phyloP scores from a whole-genome alignment of 2,329 filamentous ascomycete species.

The Arthrobotrys conoides region DNA sequence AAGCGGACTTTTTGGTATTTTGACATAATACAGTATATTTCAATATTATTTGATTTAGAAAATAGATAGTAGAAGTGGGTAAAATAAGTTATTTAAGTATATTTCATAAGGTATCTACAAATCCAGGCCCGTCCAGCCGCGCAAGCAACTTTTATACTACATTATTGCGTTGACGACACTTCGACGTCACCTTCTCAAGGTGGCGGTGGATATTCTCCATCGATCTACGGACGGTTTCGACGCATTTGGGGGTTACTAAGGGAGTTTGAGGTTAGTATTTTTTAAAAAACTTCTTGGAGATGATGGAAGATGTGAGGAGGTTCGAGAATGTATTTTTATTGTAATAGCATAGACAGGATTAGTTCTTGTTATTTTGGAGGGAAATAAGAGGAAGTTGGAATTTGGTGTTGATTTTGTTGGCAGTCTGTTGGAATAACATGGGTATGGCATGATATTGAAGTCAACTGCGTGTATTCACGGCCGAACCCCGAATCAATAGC shows the following conservation, averaged over 20 bases:
- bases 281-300: no score
- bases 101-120: not conserved
- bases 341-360: no score
- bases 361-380: no score
- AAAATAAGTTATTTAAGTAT: not conserved
- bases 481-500: no score
- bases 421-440: no score
- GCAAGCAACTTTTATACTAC: not conserved
- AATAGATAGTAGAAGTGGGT: no score
- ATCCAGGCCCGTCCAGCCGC: not conserved
- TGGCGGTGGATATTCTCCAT: not conserved
- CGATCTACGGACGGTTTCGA: not conserved
- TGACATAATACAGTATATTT: conserved; percentile 21
- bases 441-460: not conserved
- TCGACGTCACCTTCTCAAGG: conserved; percentile 24
- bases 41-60: not conserved
- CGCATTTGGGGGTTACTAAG: no score
- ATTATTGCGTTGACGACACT: conserved; percentile 46
- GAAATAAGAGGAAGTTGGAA: no score
- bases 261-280: no score
- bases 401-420: no score
- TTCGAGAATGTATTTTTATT: not conserved
- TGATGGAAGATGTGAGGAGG: not conserved
- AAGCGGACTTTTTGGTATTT: conserved; percentile 37
- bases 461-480: no score